A percentile compares a stretch with the other conserved stretches of the same genome.
phyloP scores from a whole-genome alignment of 83 land plant genomes.

The Larix sibirica region DNA sequence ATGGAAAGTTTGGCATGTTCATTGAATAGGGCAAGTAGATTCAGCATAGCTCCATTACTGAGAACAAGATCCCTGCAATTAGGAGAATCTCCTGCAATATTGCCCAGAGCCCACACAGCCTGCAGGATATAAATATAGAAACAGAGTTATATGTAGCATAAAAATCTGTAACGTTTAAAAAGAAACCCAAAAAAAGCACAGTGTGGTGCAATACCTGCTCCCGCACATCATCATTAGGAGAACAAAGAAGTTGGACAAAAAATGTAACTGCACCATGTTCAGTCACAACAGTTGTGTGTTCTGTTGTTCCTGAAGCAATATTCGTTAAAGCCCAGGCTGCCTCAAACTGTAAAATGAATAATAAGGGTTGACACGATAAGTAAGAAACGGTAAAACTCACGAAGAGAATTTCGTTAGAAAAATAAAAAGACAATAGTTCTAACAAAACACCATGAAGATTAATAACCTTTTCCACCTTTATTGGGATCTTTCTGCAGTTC shows the following conservation, averaged over 20 bases:
- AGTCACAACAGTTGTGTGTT: constrained; percentile 63
- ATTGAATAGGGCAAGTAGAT: constrained; percentile 50
- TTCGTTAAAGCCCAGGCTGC: constrained; percentile 84
- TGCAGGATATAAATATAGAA: background rate
- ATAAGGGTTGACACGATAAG: background rate
- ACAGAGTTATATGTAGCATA: background rate
- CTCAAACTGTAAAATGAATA: constrained; percentile 51
- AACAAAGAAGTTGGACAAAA: constrained; percentile 63
- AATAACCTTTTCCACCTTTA: background rate
- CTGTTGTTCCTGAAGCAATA: constrained; percentile 77
- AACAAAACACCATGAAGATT: background rate
- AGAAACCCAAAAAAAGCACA: background rate
- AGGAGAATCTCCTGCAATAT: constrained; percentile 72
- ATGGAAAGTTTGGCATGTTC: constrained; percentile 56
- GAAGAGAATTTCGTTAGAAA: background rate
- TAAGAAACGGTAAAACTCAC: background rate
- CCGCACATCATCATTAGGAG: constrained; percentile 71
- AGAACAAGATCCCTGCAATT: constrained; percentile 61
- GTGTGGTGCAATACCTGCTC: constrained; percentile 51
- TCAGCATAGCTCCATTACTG: constrained; percentile 45
- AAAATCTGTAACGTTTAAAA: background rate
- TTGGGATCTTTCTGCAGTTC: background rate
- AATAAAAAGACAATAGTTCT: background rate
- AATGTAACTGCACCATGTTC: constrained; percentile 70
- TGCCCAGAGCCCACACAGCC: constrained; percentile 59